These are phyloP conservation scores for Phytophthora brassicae DNA, from an alignment of 352 stramenopile genomes.

Conservation along the genomic window DNA sequence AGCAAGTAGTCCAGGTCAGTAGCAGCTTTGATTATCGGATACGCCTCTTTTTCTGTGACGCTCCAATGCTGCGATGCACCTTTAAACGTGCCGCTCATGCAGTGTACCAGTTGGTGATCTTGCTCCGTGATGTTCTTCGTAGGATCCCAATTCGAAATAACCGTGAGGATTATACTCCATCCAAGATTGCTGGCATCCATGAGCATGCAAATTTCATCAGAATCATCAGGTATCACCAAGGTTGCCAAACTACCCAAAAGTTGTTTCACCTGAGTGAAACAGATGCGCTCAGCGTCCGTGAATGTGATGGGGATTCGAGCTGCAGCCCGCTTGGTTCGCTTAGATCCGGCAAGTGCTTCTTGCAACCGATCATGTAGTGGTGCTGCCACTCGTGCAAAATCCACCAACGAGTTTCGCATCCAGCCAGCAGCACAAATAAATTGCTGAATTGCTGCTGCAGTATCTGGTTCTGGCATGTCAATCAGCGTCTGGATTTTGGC, in stretches of 20 bases:
- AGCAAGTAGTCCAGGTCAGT: neutral
- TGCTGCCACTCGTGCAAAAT: constrained; percentile 8
- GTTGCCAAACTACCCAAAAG: neutral
- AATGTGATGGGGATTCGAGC: neutral
- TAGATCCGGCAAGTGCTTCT: neutral
- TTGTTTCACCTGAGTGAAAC: constrained; percentile 2
- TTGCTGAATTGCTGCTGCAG: neutral
- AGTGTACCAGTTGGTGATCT: neutral
- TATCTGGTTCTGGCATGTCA: neutral
- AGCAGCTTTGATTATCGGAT: neutral
- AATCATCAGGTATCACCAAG: neutral
- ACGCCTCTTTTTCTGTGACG: neutral
- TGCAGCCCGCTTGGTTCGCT: constrained; percentile 1
- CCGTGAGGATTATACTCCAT: neutral
- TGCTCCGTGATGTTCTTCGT: neutral
- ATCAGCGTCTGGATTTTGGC: constrained; percentile 7
- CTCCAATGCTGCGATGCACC: neutral
- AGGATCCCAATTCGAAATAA: neutral
- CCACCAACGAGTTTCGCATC: constrained; percentile 5
- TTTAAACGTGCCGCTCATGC: neutral
- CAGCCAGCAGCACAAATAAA: constrained; percentile 5
- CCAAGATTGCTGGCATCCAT: neutral
- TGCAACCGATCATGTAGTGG: constrained; percentile 1
- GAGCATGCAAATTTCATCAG: neutral
- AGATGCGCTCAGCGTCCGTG: neutral